These are phyloP conservation scores for Mortierella sp. DNA, from an alignment of 371 early-diverging fungal species.

Conservation along the genomic window DNA sequence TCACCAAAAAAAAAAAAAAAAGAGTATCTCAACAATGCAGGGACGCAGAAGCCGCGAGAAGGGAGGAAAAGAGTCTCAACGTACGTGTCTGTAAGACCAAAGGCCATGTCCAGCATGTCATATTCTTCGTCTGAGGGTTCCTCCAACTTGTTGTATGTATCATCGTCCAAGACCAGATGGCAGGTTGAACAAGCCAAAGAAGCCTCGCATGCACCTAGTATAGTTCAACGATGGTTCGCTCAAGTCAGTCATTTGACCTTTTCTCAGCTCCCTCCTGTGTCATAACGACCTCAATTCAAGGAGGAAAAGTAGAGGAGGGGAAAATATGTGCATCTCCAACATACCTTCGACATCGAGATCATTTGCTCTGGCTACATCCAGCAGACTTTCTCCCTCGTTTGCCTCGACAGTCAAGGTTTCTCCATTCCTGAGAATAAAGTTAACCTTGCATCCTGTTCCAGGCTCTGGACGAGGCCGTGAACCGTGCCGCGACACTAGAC, in stretches of 20 bases:
- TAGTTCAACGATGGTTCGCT: background rate
- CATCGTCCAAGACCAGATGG: conserved; percentile 94
- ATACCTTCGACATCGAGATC: conserved; percentile 97
- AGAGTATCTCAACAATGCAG: too few relatives aligned
- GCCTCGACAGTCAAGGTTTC: conserved; percentile 81
- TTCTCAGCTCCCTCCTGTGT: background rate
- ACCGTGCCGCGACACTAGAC: conserved; percentile 33
- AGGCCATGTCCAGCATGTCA: conserved; percentile 99
- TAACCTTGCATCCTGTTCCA: conserved; percentile 59
- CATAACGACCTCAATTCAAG: background rate
- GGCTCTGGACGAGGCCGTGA: conserved; percentile 45
- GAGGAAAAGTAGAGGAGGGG: background rate
- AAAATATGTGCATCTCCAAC: conserved; percentile 18
- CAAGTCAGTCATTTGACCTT: background rate
- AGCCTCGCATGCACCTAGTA: conserved; percentile 96
- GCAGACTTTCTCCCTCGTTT: conserved; percentile 86
- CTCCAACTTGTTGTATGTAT: conserved; percentile 87
- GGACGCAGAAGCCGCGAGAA: too few relatives aligned
- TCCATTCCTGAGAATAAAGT: conserved; percentile 79
- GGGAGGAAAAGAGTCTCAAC: conserved; percentile 9
- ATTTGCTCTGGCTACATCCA: conserved; percentile 96
- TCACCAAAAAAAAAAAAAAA: background rate
- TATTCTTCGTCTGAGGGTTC: conserved; percentile 99
- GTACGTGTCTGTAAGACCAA: conserved; percentile 96
- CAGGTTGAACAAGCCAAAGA: conserved; percentile 97